Conservation (phyloP, 805 yeast species). For the Wickerhamomyces canadensis region DNA sequence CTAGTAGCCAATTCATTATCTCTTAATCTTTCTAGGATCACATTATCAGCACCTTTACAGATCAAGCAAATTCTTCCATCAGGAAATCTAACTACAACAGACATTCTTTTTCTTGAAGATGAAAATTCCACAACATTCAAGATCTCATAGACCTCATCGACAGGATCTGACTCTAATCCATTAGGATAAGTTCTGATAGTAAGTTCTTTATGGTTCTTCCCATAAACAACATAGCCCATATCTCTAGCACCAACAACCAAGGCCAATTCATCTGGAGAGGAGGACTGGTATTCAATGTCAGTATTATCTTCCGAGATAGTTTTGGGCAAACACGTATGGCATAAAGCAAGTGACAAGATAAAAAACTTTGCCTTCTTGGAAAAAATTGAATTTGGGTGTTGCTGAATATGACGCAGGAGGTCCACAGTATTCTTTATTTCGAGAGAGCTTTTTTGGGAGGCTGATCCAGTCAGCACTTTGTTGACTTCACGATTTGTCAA, state of each 20-base stretch:
- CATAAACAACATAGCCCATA: conserved; percentile 81
- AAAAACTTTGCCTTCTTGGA: conserved; percentile 74
- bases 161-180: conserved; percentile 66
- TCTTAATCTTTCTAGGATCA: conserved; percentile 70
- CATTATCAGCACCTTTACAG: conserved; percentile 95
- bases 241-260: conserved; percentile 92
- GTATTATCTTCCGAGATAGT: conserved; percentile 32
- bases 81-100: conserved; percentile 75
- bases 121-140: conserved; percentile 82
- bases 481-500: conserved; percentile 13
- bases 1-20: conserved; percentile 50
- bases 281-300: conserved; percentile 76
- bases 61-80: conserved; percentile 68
- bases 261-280: conserved; percentile 96
- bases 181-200: conserved; percentile 75
- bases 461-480: neutral
- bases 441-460: neutral
- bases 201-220: conserved; percentile 54
- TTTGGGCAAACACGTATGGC: conserved; percentile 87
- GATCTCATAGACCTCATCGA: conserved; percentile 63
- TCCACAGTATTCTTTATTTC: conserved; percentile 52
- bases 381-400: conserved; percentile 63
- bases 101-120: conserved; percentile 90
- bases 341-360: conserved; percentile 73
- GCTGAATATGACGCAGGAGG: conserved; percentile 63